Conservation (phyloP, 2,329 filamentous ascomycete genomes). For the Fusarium sp. region DNA sequence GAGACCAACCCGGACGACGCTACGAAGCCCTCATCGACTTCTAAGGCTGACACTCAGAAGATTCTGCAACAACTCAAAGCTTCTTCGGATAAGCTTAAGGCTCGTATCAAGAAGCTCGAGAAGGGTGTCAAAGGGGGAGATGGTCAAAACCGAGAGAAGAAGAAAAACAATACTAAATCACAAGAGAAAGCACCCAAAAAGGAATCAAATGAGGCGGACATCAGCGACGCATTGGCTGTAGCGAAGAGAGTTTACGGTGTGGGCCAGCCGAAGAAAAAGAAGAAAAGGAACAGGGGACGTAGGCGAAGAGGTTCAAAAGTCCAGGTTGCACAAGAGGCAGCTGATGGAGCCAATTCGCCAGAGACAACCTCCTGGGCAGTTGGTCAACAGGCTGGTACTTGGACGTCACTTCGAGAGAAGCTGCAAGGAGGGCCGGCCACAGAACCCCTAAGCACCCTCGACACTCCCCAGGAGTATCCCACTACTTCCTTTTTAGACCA, state of each 20-base stretch:
- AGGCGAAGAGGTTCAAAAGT: not conserved
- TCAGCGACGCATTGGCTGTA: slow-evolving; percentile 37
- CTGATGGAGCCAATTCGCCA: not conserved
- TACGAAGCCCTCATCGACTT: not conserved
- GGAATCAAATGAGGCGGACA: slow-evolving; percentile 15
- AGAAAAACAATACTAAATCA: not conserved
- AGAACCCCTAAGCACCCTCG: not conserved
- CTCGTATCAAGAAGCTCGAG: not conserved
- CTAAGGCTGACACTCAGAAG: not conserved
- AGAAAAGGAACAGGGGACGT: slow-evolving; percentile 7
- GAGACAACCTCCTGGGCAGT: not conserved
- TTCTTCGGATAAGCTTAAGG: not conserved
- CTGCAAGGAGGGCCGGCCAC: slow-evolving; percentile 32
- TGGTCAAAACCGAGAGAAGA: not conserved
- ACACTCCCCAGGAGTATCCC: not conserved
- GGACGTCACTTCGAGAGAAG: slow-evolving; percentile 46
- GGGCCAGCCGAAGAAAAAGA: slow-evolving; percentile 1
- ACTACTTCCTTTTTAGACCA: not conserved
- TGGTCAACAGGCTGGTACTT: slow-evolving; percentile 29
- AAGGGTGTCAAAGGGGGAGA: not conserved
- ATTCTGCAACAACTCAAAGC: not conserved
- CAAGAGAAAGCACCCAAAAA: not conserved
- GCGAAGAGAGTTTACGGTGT: slow-evolving; percentile 42
- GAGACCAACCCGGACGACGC: slow-evolving; percentile 4
- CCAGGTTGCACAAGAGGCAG: not conserved